A percentile compares a stretch with the other conserved stretches of the same genome.
phyloP scores from a whole-genome alignment of 352 stramenopile species.

The Phytopythium litorale region DNA sequence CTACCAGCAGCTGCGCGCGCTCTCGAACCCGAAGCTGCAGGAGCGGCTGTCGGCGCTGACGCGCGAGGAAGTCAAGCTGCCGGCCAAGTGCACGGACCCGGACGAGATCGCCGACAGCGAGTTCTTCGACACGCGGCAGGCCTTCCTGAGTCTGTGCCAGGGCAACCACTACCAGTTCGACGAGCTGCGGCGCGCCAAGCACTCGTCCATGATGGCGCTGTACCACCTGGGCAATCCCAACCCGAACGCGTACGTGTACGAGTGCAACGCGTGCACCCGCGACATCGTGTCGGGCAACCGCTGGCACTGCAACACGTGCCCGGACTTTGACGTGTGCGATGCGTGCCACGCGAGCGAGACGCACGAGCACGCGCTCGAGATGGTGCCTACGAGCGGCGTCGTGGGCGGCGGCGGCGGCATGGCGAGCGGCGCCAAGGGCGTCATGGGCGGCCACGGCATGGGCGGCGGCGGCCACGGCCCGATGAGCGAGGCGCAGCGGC shows the following conservation, averaged over 20 bases:
- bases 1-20: constrained; percentile 66
- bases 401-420: constrained; percentile 7
- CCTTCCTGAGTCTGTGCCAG: constrained; percentile 96
- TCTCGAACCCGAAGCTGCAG: constrained; percentile 41
- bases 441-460: constrained; percentile 4
- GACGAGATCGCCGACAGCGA: constrained; percentile 87
- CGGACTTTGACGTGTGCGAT: constrained; percentile 90
- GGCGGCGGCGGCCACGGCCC: constrained; percentile 19
- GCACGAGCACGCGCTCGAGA: constrained; percentile 75
- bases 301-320: constrained; percentile 88
- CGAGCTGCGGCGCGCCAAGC: constrained; percentile 96
- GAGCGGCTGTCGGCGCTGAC: constrained; percentile 47
- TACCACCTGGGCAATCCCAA: constrained; percentile 98
- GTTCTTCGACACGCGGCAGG: constrained; percentile 96
- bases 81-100: constrained; percentile 71
- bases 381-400: constrained; percentile 67
- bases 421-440: constrained; percentile 5
- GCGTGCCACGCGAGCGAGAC: constrained; percentile 83
- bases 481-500: constrained; percentile 62
- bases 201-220: constrained; percentile 99
- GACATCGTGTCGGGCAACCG: constrained; percentile 83
- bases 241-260: constrained; percentile 83
- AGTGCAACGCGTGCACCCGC: constrained; percentile 81
- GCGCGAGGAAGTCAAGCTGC: constrained; percentile 52
- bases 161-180: constrained; percentile 99